Conservation (phyloP, 176 grass and related monocot species). For the Ampelocalamus luodianensis region DNA sequence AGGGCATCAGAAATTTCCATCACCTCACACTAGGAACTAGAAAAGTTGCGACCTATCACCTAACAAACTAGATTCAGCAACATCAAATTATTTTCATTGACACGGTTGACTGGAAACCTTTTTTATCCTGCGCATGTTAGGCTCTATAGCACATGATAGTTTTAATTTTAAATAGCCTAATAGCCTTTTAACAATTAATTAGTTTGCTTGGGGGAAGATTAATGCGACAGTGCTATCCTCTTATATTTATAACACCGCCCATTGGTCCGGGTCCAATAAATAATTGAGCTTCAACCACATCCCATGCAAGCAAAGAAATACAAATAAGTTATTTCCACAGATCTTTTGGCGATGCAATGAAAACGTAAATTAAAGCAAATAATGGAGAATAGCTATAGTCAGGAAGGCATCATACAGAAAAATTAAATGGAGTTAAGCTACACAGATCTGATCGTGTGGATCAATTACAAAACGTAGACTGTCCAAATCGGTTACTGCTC, state of each 20-base stretch:
- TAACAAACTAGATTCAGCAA: constrained; percentile 14
- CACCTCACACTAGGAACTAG: not conserved
- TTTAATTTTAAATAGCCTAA: not conserved
- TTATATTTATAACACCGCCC: not conserved
- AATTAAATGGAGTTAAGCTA: not conserved
- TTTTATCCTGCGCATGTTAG: not conserved
- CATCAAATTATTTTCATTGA: not conserved
- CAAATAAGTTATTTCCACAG: not conserved
- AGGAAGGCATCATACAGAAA: not conserved
- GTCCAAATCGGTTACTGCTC: too few species aligned
- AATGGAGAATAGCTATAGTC: not conserved
- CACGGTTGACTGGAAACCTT: not conserved
- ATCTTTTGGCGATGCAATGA: not conserved
- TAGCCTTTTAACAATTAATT: not conserved
- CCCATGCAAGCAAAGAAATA: not conserved
- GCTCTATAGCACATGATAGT: not conserved
- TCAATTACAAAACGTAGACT: too few species aligned
- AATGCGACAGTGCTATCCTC: not conserved
- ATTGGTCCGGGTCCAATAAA: not conserved
- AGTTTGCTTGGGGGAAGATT: not conserved
- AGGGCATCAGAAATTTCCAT: not conserved
- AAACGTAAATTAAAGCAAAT: not conserved
- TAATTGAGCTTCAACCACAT: not conserved
- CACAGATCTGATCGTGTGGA: too few species aligned
- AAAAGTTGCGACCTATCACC: not conserved